Evolutionary conservation across 1,139 yeast genomes (phyloP), one percentile per base, ranked within the genome.

Genomic region (Yamadazyma triangularis): DNA sequence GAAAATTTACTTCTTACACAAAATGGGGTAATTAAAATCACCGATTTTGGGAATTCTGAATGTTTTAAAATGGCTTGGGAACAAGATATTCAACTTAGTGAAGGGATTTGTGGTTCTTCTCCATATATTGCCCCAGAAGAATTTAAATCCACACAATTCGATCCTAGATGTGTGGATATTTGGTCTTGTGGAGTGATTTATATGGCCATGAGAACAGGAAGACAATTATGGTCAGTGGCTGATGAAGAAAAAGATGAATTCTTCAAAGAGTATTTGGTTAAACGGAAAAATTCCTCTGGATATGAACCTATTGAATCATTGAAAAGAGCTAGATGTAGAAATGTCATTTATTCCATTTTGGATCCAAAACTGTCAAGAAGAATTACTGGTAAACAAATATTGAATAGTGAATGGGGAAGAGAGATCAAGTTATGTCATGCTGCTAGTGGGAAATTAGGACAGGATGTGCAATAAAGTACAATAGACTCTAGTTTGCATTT

Each of bases 51-150:
- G 31, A 88, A 87, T 51, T 87, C 95, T 25, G 96, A 88, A 56
- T 89, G 96, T 55, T 91, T 91, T 60, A 78, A 81, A 41, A 88
- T 88, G 91, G 96, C 96, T 0, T 91, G 97, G 97, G 97, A 91
- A 50, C 71, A 73, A 29, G 88, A 86, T 21, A 75, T 89, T 26
- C 96, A 87, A 53, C 56, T 83, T 40, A 78, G 88, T 44, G 80
- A 78, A 35, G 97, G 96, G 9, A 72, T 88, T 10, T 84, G 94
- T 54, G 93, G 91, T 4, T 77, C 95, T 0, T 79, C 87, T 7
- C 96, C 97, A 1, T 91, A 91, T 53, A 91, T 91, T 51, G 96
- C 97, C 0, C 97, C 98, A 0, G 98, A 91, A 58, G 96, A 88
- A 54, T 91, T 80, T 53, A 71, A 73, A 2, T 75, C 72, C 28